Base-by-base conservation (phyloP, 495 filamentous ascomycete species). In the Amniculicola lignicola region DNA sequence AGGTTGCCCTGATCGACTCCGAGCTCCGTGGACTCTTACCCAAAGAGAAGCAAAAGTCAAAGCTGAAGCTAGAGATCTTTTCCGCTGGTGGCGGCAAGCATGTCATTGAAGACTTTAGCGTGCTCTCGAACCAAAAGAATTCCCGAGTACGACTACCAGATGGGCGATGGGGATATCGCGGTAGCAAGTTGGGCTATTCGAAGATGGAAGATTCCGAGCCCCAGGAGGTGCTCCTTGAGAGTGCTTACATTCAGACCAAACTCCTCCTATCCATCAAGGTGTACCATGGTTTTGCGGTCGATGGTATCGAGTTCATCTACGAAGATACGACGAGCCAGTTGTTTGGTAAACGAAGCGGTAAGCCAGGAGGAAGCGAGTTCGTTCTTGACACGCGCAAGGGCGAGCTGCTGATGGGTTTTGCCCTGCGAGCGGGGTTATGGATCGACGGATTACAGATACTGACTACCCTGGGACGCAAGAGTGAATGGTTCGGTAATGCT, bases 291-390 rank as follows among this genome's bases (percentile, higher is more conserved):
- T 71, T 74, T 52, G 85, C 87, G 5, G 57, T 97, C 42, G 88
- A 95, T 67, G 93, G 93, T 0, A 60, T 98, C 10, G 93, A 96
- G 65, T 96, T 98, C 67, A 78, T 85, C 54, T 98, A 96, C 64
- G 93, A 96, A 56, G 91, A 97, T 69, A 77, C 77, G 22, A 87
- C 86, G 2, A 87, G 78, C 51, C 92, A 98, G 69, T 72, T 98
- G 12, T 95, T 98, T 74, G 93, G 93, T 19, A 90, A 89, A 58
- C 77, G 79, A 55, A 89, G 86, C 5, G 89, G 87, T 1, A 85
- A 86, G 59, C 72, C 76, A 33, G 86, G 85, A 7, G 88, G 86
- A 2, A 85, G 87, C 62, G 80, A 82, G 27, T 96, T 93, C 70
- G 75, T 84, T 10, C 75, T 96, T 54, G 92, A 98, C 70, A 86